Evolutionary conservation across 2,329 filamentous ascomycete genomes (phyloP).

Genomic region (Monosporascus sp.): DNA sequence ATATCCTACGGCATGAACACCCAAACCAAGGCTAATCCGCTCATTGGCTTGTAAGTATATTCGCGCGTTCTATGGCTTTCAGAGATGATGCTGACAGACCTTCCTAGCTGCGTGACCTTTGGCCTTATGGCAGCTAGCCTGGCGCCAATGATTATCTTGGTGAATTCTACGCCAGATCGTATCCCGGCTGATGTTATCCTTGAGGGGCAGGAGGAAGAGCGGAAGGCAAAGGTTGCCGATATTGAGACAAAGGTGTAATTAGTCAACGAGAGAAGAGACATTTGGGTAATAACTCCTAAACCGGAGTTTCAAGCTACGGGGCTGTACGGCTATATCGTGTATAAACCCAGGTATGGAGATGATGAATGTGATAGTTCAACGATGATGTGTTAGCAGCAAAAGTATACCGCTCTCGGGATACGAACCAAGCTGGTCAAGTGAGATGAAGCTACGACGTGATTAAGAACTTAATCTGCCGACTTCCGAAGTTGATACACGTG

Average conservation of each 20-base stretch:
- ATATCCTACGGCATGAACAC: constrained; percentile 38
- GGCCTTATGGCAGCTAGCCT: constrained; percentile 30
- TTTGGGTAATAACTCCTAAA: too few species aligned
- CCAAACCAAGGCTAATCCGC: constrained; percentile 29
- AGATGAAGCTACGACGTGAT: too few species aligned
- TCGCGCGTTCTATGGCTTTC: neutral
- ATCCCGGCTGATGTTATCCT: constrained; percentile 34
- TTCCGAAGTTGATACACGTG: too few species aligned
- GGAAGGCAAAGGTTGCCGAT: constrained; percentile 9
- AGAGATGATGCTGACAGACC: neutral
- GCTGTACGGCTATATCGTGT: too few species aligned
- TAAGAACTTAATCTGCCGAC: too few species aligned
- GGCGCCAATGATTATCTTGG: constrained; percentile 32
- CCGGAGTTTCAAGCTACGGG: too few species aligned
- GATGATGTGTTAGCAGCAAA: too few species aligned
- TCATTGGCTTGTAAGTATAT: constrained; percentile 33
- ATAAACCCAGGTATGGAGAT: too few species aligned
- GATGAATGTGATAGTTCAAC: too few species aligned
- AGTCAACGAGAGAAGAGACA: too few species aligned
- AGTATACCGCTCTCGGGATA: too few species aligned
- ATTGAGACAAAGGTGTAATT: neutral
- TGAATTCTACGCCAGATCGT: constrained; percentile 33
- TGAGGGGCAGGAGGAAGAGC: constrained; percentile 23
- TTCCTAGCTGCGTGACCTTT: constrained; percentile 32
- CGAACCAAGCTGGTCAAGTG: too few species aligned